Conservation (phyloP, 2,329 filamentous ascomycete species). For the Leptographium radiaticola region DNA sequence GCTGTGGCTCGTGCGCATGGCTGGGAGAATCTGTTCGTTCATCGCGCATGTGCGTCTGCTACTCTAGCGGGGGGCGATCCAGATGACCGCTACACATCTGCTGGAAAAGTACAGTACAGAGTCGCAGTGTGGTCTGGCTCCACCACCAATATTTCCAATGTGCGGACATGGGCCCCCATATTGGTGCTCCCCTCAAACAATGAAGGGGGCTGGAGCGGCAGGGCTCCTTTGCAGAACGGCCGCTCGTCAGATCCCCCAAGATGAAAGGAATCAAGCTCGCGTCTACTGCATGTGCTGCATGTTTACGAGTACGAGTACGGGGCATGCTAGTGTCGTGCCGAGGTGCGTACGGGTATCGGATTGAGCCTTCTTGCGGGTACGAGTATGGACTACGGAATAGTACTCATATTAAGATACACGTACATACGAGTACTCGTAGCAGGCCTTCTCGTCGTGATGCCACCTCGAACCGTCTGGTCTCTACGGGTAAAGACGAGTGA, state of each 20-base stretch:
- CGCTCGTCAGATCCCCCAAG: neutral
- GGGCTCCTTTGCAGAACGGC: neutral
- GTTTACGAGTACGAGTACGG: neutral
- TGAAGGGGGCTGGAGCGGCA: neutral
- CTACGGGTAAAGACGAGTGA: too few relatives aligned
- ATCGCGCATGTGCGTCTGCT: neutral
- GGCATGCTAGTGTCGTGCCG: too few relatives aligned
- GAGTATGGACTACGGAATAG: too few relatives aligned
- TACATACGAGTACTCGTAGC: too few relatives aligned
- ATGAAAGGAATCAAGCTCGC: too few relatives aligned
- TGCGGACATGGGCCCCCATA: neutral
- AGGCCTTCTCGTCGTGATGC: too few relatives aligned
- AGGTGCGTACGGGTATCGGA: too few relatives aligned
- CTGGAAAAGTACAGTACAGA: too few relatives aligned
- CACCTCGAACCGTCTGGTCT: too few relatives aligned
- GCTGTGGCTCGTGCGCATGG: neutral
- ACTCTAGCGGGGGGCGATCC: neutral
- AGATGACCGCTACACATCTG: too few relatives aligned
- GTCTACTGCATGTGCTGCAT: neutral
- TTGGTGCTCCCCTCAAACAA: slow-evolving; percentile 2
- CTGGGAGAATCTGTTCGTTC: neutral
- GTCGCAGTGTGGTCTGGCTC: neutral
- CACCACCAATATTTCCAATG: neutral
- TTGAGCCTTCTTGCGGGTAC: too few relatives aligned
- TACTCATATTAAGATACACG: too few relatives aligned